A percentile compares a stretch with the other conserved stretches of the same genome.
Conservation (phyloP, 371 early-diverging fungal species). For the Caulochytrium protostelioides region DNA sequence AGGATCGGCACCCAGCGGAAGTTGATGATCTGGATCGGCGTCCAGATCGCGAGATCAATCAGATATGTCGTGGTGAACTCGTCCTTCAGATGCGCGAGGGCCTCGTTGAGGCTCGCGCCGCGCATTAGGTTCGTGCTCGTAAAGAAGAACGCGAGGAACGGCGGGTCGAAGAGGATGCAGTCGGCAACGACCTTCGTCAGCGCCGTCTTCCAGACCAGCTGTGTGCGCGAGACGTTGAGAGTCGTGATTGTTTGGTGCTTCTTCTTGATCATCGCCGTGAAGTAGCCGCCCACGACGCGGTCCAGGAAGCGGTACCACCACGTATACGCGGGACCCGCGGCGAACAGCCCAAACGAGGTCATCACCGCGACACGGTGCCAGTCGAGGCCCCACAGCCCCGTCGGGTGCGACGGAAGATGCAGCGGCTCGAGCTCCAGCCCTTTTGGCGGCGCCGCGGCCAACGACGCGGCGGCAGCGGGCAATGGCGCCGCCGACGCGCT, state of each 20-base stretch:
- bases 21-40: constrained; percentile 12
- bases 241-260: constrained; percentile 1
- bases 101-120: constrained; percentile 1
- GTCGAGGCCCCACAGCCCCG: constrained; percentile 1
- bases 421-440: not conserved
- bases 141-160: constrained; percentile 11
- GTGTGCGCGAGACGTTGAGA: constrained; percentile 1
- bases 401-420: not conserved
- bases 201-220: constrained; percentile 7
- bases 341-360: constrained; percentile 9
- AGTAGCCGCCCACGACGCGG: constrained; percentile 2
- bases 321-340: constrained; percentile 9
- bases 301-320: constrained; percentile 7
- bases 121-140: constrained; percentile 5
- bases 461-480: too few species aligned
- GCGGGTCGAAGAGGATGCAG: constrained; percentile 11
- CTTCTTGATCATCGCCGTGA: constrained; percentile 1
- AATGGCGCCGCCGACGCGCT: too few species aligned
- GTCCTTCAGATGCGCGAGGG: constrained; percentile 3
- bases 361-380: constrained; percentile 7
- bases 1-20: constrained; percentile 9
- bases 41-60: constrained; percentile 10
- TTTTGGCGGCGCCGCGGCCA: too few species aligned
- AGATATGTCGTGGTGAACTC: constrained; percentile 9
- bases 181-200: constrained; percentile 10